phyloP scores from a whole-genome alignment of 2,329 filamentous ascomycete species.

The Verticillium nubilum region DNA sequence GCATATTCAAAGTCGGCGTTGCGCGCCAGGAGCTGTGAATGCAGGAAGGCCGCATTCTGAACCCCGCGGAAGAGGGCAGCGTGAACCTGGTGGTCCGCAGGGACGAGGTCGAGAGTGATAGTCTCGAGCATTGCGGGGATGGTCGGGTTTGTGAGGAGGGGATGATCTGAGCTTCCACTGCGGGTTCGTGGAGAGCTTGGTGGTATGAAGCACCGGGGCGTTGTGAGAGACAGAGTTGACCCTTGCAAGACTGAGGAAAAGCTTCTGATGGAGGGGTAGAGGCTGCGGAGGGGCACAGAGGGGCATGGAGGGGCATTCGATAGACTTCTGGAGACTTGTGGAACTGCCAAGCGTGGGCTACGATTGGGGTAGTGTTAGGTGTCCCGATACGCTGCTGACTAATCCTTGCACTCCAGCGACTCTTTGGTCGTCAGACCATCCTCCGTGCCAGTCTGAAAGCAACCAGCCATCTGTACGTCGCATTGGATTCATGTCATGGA shows the following conservation, averaged over 20 bases:
- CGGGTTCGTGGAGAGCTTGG: too few species aligned
- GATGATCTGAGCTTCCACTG: too few species aligned
- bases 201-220: neutral
- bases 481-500: too few species aligned
- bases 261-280: neutral
- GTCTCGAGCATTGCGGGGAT: slow-evolving; percentile 53
- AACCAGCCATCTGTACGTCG: too few species aligned
- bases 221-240: neutral
- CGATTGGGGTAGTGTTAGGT: too few species aligned
- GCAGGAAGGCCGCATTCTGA: slow-evolving; percentile 70
- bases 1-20: slow-evolving; percentile 90
- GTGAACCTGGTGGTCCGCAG: slow-evolving; percentile 61
- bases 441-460: too few species aligned
- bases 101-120: slow-evolving; percentile 70
- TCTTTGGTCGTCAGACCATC: too few species aligned
- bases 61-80: slow-evolving; percentile 72
- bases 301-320: neutral
- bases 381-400: too few species aligned
- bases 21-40: slow-evolving; percentile 76
- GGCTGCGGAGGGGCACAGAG: neutral
- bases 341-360: too few species aligned
- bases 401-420: too few species aligned
- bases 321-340: too few species aligned
- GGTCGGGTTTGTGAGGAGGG: neutral
- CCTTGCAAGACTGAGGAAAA: neutral